phyloP scores from a whole-genome alignment of 179 eudicot genomes.

The Nepenthes alata region DNA sequence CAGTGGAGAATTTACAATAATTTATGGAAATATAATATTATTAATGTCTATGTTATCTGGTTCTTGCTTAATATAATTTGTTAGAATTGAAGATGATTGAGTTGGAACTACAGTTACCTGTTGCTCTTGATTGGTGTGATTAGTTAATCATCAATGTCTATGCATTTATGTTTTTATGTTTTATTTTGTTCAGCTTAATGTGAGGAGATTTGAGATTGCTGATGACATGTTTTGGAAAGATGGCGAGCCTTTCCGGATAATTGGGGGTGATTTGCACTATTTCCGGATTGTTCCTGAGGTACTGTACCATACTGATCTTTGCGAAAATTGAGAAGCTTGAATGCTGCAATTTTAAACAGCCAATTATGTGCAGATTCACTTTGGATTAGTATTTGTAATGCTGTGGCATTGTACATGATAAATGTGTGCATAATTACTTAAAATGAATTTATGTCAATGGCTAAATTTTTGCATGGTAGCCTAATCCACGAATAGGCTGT shows the following conservation, averaged over 20 bases:
- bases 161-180: not conserved
- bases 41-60: too few relatives aligned
- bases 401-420: too few relatives aligned
- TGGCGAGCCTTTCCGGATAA: slow-evolving; percentile 60
- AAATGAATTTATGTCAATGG: too few relatives aligned
- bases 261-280: slow-evolving; percentile 94
- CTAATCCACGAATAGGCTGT: not conserved
- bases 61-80: not conserved
- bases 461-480: not conserved
- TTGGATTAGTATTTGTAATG: not conserved
- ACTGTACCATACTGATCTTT: not conserved
- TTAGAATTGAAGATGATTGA: not conserved
- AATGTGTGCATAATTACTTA: too few relatives aligned
- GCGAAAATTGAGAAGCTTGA: not conserved
- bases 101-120: not conserved
- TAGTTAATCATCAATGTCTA: not conserved
- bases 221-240: slow-evolving; percentile 91
- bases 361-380: not conserved
- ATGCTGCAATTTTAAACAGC: not conserved
- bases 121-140: not conserved
- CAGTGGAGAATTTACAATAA: not conserved
- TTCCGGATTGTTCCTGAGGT: slow-evolving; percentile 87
- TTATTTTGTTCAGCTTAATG: slow-evolving; percentile 28
- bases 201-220: slow-evolving; percentile 56
- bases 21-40: too few relatives aligned